phyloP scores from a whole-genome alignment of 2,329 filamentous ascomycete genomes.

The Bipolaris oryzae region DNA sequence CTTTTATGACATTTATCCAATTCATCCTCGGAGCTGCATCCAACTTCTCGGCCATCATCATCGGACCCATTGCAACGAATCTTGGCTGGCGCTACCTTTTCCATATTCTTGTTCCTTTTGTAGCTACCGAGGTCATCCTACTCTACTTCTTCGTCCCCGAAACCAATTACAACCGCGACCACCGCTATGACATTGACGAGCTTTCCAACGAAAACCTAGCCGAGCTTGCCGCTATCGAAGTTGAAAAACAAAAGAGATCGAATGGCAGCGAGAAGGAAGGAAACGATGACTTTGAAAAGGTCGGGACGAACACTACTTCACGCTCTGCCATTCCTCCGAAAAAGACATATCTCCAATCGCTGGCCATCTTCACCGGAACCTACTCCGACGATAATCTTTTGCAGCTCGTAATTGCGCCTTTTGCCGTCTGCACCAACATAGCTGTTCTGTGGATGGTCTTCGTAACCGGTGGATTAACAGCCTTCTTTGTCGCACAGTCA shows the following conservation, averaged over 20 bases:
- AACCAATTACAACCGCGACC: constrained; percentile 55
- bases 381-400: constrained; percentile 48
- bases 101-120: constrained; percentile 56
- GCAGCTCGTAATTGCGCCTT: constrained; percentile 51
- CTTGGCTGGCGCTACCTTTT: constrained; percentile 52
- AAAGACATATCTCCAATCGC: constrained; percentile 47
- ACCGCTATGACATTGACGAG: constrained; percentile 42
- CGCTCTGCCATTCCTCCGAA: constrained; percentile 28
- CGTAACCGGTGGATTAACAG: constrained; percentile 52
- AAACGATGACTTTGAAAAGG: constrained; percentile 23
- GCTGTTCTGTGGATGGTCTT: constrained; percentile 59
- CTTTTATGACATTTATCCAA: constrained; percentile 42
- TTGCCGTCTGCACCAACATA: constrained; percentile 59
- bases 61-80: constrained; percentile 43
- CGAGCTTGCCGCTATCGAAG: constrained; percentile 30
- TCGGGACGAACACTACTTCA: constrained; percentile 29
- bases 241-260: constrained; percentile 26
- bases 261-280: constrained; percentile 10
- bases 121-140: constrained; percentile 52
- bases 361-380: constrained; percentile 50
- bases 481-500: constrained; percentile 53
- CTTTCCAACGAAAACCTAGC: constrained; percentile 34
- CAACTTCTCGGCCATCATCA: constrained; percentile 47
- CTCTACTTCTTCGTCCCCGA: constrained; percentile 59
- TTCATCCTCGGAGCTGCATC: constrained; percentile 46